Percentiles rank a stretch among this genome's conserved stretches.
Conservation (phyloP, 768 basidiomycete species). For the Hypsizygus marmoreus region DNA sequence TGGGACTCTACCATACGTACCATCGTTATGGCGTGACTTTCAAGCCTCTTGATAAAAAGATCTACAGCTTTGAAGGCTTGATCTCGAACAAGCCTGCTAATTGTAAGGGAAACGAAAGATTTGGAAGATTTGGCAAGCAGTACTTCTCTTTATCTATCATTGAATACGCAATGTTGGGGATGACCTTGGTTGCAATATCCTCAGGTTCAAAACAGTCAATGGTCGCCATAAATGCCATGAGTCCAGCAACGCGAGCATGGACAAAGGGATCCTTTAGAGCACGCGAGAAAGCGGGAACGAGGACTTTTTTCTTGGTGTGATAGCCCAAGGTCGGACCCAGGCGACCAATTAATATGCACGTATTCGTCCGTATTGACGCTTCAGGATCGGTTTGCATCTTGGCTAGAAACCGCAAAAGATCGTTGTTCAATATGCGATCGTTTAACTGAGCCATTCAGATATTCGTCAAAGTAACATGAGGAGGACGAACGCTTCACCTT, state of each 20-base stretch:
- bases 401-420: conserved; percentile 88
- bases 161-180: conserved; percentile 80
- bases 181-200: conserved; percentile 86
- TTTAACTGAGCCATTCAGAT: conserved; percentile 55
- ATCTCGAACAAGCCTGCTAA: conserved; percentile 81
- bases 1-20: conserved; percentile 48
- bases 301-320: conserved; percentile 93
- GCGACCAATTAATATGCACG: conserved; percentile 92
- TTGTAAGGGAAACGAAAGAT: neutral
- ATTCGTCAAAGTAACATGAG: neutral
- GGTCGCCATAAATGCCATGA: conserved; percentile 96
- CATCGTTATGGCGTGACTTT: conserved; percentile 79
- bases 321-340: conserved; percentile 83
- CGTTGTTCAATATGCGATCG: conserved; percentile 94
- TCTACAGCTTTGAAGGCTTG: conserved; percentile 95
- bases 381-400: conserved; percentile 92
- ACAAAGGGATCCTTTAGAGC: conserved; percentile 91
- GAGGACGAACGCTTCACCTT: conserved; percentile 52
- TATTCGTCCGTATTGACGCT: conserved; percentile 95
- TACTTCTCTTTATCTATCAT: conserved; percentile 94
- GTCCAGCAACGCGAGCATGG: conserved; percentile 88
- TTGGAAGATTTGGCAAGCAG: conserved; percentile 17
- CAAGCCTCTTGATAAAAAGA: conserved; percentile 81
- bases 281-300: conserved; percentile 91
- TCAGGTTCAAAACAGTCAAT: conserved; percentile 87